A percentile compares a stretch with the other conserved stretches of the same genome.
phyloP scores from a whole-genome alignment of 352 stramenopile genomes.

The Phytophthora aleatoria region DNA sequence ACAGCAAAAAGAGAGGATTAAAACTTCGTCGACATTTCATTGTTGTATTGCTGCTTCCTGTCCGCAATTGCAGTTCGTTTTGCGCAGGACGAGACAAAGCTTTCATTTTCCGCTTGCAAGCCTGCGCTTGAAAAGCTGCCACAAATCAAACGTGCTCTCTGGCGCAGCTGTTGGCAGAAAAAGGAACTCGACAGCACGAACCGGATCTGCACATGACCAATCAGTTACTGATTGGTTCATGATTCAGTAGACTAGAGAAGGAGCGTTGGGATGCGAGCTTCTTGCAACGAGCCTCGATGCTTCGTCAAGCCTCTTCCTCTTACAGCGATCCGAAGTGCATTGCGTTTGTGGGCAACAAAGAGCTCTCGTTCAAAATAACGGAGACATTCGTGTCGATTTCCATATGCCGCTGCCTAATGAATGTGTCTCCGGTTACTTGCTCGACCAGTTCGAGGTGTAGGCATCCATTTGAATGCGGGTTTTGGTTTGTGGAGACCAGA shows the following conservation, averaged over 20 bases:
- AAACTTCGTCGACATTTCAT: not conserved
- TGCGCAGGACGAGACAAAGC: not conserved
- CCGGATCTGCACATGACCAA: not conserved
- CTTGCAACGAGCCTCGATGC: not conserved
- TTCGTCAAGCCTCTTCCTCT: conserved; percentile 4
- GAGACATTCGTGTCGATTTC: not conserved
- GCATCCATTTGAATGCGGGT: too few relatives aligned
- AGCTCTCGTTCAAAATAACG: conserved; percentile 2
- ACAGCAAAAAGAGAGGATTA: too few relatives aligned
- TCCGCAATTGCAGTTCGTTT: not conserved
- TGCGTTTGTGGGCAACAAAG: conserved; percentile 6
- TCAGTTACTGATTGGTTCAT: too few relatives aligned
- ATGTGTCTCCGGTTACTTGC: conserved; percentile 8
- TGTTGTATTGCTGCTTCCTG: not conserved
- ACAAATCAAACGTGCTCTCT: conserved; percentile 29
- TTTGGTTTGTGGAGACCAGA: not conserved
- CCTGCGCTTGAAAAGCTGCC: conserved; percentile 10
- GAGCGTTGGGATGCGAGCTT: conserved; percentile 14
- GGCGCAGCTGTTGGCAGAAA: conserved; percentile 20
- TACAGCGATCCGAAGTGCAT: conserved; percentile 3
- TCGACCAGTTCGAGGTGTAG: too few relatives aligned
- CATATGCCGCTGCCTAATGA: conserved; percentile 11
- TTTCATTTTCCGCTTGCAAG: conserved; percentile 8
- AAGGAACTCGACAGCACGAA: conserved; percentile 12
- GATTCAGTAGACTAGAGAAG: conserved; percentile 7